Conservation (phyloP, 2,329 filamentous ascomycete genomes). For the Phaeosphaeriaceae sp. region DNA sequence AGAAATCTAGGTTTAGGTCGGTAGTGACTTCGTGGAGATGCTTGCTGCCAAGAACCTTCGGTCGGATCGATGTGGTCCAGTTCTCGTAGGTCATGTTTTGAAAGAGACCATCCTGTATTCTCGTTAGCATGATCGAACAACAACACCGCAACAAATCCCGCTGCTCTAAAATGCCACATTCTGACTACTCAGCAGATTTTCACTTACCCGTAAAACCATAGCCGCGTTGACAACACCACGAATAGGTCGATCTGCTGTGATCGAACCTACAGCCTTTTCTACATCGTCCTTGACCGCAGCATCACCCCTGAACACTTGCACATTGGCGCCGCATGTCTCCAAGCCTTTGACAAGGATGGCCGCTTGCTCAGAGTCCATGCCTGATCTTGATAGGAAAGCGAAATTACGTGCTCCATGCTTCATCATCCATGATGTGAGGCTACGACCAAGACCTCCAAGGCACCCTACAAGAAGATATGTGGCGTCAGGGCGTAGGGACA, state of each 20-base stretch:
- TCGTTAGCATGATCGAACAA: too few species aligned
- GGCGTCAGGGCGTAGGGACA: not conserved
- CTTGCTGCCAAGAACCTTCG: not conserved
- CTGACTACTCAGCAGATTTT: too few species aligned
- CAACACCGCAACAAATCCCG: too few species aligned
- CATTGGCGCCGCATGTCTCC: too few species aligned
- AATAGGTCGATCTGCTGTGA: not conserved
- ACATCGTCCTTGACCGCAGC: too few species aligned
- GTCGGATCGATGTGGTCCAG: not conserved
- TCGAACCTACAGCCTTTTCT: not conserved
- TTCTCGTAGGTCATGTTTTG: constrained; percentile 1
- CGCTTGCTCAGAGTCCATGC: not conserved
- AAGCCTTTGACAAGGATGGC: too few species aligned
- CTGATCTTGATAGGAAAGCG: constrained; percentile 11
- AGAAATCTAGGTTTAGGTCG: constrained; percentile 11
- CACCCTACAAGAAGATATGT: constrained; percentile 17
- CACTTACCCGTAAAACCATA: constrained; percentile 20
- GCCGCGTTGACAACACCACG: constrained; percentile 14
- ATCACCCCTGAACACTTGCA: too few species aligned
- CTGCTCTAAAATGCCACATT: too few species aligned
- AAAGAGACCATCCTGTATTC: constrained; percentile 6
- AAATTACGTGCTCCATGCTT: constrained; percentile 9
- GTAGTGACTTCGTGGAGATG: constrained; percentile 5
- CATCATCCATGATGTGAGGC: constrained; percentile 17
- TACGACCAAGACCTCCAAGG: constrained; percentile 17